A percentile compares a stretch with the other conserved stretches of the same genome.
These are phyloP conservation scores for Zygoascus flipseniorum DNA, from an alignment of 805 yeast species.

Conservation along the genomic window DNA sequence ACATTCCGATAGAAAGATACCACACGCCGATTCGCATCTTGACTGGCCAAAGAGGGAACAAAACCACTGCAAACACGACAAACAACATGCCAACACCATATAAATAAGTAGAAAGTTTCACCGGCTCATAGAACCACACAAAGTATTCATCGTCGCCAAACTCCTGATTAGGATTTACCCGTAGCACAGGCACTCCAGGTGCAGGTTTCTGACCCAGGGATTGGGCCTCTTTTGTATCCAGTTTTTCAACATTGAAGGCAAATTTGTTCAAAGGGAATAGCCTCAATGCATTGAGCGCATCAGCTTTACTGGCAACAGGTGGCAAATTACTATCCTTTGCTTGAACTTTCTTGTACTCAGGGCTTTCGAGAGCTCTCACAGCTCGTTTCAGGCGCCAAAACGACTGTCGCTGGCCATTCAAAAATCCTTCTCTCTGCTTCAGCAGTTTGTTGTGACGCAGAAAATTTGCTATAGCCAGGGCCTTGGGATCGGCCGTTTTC, in stretches of 20 bases:
- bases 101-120: slow-evolving; percentile 53
- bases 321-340: slow-evolving; percentile 41
- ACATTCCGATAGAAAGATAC: slow-evolving; percentile 70
- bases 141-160: slow-evolving; percentile 48
- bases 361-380: slow-evolving; percentile 64
- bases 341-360: slow-evolving; percentile 53
- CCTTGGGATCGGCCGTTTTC: slow-evolving; percentile 39
- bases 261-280: slow-evolving; percentile 63
- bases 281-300: slow-evolving; percentile 57
- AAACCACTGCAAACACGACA: slow-evolving; percentile 51
- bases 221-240: slow-evolving; percentile 50
- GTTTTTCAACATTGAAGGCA: slow-evolving; percentile 66
- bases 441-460: slow-evolving; percentile 57
- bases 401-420: slow-evolving; percentile 61
- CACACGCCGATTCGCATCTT: slow-evolving; percentile 86
- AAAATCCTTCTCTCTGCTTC: slow-evolving; percentile 76
- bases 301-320: slow-evolving; percentile 39
- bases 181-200: slow-evolving; percentile 43
- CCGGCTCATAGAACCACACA: slow-evolving; percentile 74
- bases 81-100: slow-evolving; percentile 60
- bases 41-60: slow-evolving; percentile 93
- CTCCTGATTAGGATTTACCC: slow-evolving; percentile 30
- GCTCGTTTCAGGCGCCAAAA: slow-evolving; percentile 75
- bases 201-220: slow-evolving; percentile 65
- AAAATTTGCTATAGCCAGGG: slow-evolving; percentile 61